Evolutionary conservation across 2,329 filamentous ascomycete species (phyloP).

Genomic region (Amauroascus verrucosus): DNA sequence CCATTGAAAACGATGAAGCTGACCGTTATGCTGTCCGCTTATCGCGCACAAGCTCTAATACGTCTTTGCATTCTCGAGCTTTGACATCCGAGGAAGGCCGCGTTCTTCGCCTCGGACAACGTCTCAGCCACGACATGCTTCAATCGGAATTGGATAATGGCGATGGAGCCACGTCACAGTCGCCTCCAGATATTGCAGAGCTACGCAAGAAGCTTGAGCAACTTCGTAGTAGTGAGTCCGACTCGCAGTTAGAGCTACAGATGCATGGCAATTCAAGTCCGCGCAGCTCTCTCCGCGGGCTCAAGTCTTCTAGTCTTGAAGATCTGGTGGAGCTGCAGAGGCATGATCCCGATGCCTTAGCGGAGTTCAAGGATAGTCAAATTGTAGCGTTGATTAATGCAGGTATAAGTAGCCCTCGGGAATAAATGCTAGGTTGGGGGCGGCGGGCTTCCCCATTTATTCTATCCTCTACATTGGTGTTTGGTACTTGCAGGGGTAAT

Average conservation of each 20-base stretch:
- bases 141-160: constrained; percentile 37
- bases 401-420: constrained; percentile 22
- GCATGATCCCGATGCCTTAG: constrained; percentile 37
- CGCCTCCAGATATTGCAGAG: constrained; percentile 35
- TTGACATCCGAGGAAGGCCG: constrained; percentile 59
- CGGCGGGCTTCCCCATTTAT: neutral
- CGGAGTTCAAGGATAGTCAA: constrained; percentile 37
- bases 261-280: constrained; percentile 34
- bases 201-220: constrained; percentile 36
- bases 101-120: constrained; percentile 58
- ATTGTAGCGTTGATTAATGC: constrained; percentile 40
- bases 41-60: constrained; percentile 54
- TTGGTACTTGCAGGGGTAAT: neutral
- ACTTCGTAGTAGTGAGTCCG: constrained; percentile 34
- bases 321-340: constrained; percentile 35
- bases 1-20: constrained; percentile 33
- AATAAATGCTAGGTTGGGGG: neutral
- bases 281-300: neutral
- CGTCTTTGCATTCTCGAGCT: constrained; percentile 56
- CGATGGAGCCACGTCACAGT: constrained; percentile 26
- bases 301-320: constrained; percentile 30
- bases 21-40: constrained; percentile 40
- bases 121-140: constrained; percentile 54
- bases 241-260: constrained; percentile 31
- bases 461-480: neutral